Base-by-base conservation (phyloP, 1,284 basidiomycete species). In the Boletus semigastroideus region DNA sequence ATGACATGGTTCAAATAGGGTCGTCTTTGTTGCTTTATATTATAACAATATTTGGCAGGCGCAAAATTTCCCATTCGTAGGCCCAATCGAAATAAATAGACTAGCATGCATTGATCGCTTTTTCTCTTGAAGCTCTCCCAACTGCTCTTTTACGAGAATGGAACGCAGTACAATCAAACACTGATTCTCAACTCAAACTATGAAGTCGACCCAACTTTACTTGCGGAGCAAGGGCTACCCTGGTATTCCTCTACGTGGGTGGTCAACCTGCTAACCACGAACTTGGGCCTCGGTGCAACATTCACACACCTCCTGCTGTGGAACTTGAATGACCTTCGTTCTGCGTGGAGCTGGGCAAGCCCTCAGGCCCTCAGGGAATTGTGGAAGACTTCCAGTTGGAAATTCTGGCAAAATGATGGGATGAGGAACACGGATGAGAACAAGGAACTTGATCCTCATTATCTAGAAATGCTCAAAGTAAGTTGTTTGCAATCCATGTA, bases 301-400 rank as follows among this genome's bases (percentile, higher is more conserved):
- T 73, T 81, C 51, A 75, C 75, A 0, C 80, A 81, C 55, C 67
- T 80, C 9, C 61, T 77, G 40, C 69, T 82, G 7, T 81, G 78
- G 79, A 78, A 78, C 54, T 56, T 58, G 49, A 58, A 73, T 22
- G 78, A 80, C 47, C 58, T 81, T 51, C 54, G 62, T 12, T 56
- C 60, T 11, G 75, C 77, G 1, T 78, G 78, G 76, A 58, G 52
- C 13, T 80, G 78, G 77, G 60, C 65, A n/a, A 66, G 17, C 42
- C 76, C 42, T 42, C 41, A 9, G 22, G 28, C 17, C 14, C 51
- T 56, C 67, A 49, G 25, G 19, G 47, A 52, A 33, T 51, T 40
- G 14, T 62, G 58, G 61, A 52, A 55, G 8, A 67, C 61, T 28
- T 72, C 78, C 52, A 59, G 73, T 51, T 77, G 71, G 70, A 71